Evolutionary conservation across 371 early-diverging fungal genomes (phyloP).

Genomic region (Rhizomucor miehei): DNA sequence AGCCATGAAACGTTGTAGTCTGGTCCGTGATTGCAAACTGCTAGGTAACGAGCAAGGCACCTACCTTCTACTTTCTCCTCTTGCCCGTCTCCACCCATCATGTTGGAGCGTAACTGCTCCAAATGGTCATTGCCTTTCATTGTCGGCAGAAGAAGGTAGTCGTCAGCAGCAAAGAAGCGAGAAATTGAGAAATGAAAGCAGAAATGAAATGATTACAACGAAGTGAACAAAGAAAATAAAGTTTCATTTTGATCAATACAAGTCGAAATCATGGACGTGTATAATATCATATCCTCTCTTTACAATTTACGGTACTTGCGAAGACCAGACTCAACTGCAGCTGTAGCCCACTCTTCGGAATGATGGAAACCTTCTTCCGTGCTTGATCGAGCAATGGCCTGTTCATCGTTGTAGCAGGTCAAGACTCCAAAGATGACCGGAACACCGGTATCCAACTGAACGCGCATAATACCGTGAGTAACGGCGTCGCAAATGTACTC

Average conservation of each 20-base stretch:
- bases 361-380: slow-evolving; percentile 85
- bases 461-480: slow-evolving; percentile 88
- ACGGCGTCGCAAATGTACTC: slow-evolving; percentile 95
- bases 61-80: slow-evolving; percentile 65
- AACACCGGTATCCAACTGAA: slow-evolving; percentile 81
- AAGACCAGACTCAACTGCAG: slow-evolving; percentile 94
- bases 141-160: background rate
- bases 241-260: no score
- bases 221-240: no score
- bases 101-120: slow-evolving; percentile 33
- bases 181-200: no score
- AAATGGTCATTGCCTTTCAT: slow-evolving; percentile 8
- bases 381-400: slow-evolving; percentile 85
- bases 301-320: slow-evolving; percentile 48
- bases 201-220: no score
- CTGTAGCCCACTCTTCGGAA: slow-evolving; percentile 94
- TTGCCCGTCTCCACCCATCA: slow-evolving; percentile 44
- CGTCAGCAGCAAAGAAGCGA: no score
- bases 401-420: slow-evolving; percentile 92
- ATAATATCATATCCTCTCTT: no score
- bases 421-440: slow-evolving; percentile 97
- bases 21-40: no score
- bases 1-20: no score
- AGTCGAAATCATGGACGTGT: no score
- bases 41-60: no score